Evolutionary conservation across 169 alveolate species (phyloP).

Genomic region (Cryptosporidium andersoni): DNA sequence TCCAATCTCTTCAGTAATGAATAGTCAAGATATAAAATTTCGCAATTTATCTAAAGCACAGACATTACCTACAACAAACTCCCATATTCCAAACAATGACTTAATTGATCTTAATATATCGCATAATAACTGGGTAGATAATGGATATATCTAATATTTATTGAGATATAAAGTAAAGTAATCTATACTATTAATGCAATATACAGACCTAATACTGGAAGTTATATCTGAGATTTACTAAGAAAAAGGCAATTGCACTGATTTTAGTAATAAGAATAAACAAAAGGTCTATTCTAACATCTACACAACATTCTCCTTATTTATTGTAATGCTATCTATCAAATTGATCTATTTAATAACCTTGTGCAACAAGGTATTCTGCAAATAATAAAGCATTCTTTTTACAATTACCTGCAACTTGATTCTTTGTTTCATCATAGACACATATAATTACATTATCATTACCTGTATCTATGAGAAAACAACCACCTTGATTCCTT

Average conservation of each 20-base stretch:
- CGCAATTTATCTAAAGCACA: no score
- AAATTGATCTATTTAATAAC: slow-evolving; percentile 54
- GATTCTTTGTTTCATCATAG: slow-evolving; percentile 76
- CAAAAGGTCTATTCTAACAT: slow-evolving; percentile 5
- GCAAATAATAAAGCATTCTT: slow-evolving; percentile 74
- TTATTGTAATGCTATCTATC: background rate
- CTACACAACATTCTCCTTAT: background rate
- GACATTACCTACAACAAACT: no score
- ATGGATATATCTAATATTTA: no score
- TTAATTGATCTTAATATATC: no score
- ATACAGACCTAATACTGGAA: background rate
- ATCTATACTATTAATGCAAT: background rate
- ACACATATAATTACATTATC: slow-evolving; percentile 74
- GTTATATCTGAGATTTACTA: background rate
- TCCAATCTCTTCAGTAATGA: background rate
- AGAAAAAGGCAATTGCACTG: no score
- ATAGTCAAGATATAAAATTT: no score
- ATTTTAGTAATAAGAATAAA: background rate
- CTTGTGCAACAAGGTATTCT: slow-evolving; percentile 73
- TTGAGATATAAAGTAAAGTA: no score
- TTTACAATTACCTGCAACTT: slow-evolving; percentile 73
- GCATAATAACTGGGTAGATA: no score
- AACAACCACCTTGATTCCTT: slow-evolving; percentile 75
- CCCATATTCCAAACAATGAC: no score
- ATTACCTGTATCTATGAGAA: slow-evolving; percentile 70